Conservation (phyloP, 208 protist genomes). For the Crithidia bombi region DNA sequence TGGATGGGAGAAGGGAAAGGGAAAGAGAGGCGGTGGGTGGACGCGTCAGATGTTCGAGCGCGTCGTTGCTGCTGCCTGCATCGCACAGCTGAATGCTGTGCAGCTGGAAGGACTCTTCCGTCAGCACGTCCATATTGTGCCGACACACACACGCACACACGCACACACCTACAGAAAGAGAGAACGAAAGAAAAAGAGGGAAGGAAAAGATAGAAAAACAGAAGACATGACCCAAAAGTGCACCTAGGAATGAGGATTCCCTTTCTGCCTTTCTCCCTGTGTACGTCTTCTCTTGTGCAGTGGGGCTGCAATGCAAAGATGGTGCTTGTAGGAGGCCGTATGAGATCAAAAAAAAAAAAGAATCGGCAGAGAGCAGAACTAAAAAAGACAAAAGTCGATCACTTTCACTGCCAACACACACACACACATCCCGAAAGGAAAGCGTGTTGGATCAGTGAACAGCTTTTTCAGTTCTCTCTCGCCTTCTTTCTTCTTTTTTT, state of each 20-base stretch:
- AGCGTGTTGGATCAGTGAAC: too few relatives aligned
- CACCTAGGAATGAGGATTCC: too few relatives aligned
- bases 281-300: too few relatives aligned
- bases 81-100: conserved; percentile 22
- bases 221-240: too few relatives aligned
- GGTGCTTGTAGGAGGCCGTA: too few relatives aligned
- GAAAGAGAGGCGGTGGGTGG: neutral
- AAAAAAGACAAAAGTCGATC: too few relatives aligned
- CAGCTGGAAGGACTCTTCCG: conserved; percentile 20
- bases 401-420: neutral
- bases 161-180: neutral
- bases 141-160: conserved; percentile 6
- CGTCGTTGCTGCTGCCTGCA: neutral
- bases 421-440: neutral
- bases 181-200: too few relatives aligned
- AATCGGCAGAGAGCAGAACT: too few relatives aligned
- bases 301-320: too few relatives aligned
- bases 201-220: neutral
- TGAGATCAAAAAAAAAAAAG: too few relatives aligned
- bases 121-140: neutral
- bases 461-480: too few relatives aligned
- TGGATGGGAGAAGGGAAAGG: neutral
- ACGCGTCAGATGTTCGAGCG: neutral
- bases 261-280: too few relatives aligned
- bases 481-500: neutral